Percentiles rank a stretch among this genome's conserved stretches.
These are phyloP conservation scores for Pythium chondricola DNA, from an alignment of 352 stramenopile species.

Conservation along the genomic window DNA sequence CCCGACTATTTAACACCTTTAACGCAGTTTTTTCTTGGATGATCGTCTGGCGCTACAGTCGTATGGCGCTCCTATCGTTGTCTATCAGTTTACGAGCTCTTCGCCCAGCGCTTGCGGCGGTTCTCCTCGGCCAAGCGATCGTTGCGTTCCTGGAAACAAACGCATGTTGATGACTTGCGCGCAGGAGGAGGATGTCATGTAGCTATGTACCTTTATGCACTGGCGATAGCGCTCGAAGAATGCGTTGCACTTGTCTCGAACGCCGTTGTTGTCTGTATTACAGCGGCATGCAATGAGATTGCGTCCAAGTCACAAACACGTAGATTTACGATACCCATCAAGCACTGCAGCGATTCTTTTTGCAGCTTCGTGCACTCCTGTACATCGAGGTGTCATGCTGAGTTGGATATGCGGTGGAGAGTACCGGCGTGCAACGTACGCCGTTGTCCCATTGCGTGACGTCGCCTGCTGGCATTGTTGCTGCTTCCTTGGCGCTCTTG, in stretches of 20 bases:
- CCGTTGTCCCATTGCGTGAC: constrained; percentile 18
- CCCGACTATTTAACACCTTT: constrained; percentile 49
- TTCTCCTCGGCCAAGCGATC: constrained; percentile 16
- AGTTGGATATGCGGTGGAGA: too few species aligned
- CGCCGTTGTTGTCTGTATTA: constrained; percentile 38
- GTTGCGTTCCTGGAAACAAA: constrained; percentile 24
- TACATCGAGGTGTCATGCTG: neutral
- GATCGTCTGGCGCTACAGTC: neutral
- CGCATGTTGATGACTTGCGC: neutral
- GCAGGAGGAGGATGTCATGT: too few species aligned
- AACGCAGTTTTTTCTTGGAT: neutral
- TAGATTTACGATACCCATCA: constrained; percentile 31
- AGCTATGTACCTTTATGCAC: constrained; percentile 53
- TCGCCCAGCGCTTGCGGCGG: neutral
- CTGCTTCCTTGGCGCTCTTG: neutral
- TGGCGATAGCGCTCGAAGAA: constrained; percentile 72
- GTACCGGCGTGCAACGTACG: too few species aligned
- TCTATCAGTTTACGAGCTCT: neutral
- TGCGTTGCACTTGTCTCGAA: constrained; percentile 33
- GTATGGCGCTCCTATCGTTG: neutral
- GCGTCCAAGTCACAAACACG: neutral
- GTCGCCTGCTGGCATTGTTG: constrained; percentile 1
- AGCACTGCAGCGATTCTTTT: constrained; percentile 60
- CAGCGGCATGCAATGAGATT: neutral
- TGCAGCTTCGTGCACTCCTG: constrained; percentile 67